A percentile compares a stretch with the other conserved stretches of the same genome.
These are phyloP conservation scores for Pyrrhoderma noxium DNA, from an alignment of 1,284 basidiomycete species.

Conservation along the genomic window DNA sequence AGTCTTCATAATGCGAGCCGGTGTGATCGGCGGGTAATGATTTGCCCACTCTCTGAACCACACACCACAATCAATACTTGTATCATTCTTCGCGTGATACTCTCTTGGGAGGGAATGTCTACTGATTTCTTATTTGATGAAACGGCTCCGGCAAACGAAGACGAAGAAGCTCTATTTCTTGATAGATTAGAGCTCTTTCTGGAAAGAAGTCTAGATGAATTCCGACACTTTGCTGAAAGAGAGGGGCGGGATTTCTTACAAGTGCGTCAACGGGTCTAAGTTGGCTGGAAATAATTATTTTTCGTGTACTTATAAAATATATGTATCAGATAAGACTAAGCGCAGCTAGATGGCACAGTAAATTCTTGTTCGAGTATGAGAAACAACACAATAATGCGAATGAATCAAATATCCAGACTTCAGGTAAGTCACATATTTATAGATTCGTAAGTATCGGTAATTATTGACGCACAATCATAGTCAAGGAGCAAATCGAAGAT, in stretches of 20 bases:
- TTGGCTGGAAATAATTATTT: not conserved
- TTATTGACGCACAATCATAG: not conserved
- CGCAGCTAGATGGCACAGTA: constrained; percentile 52
- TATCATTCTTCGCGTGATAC: no score
- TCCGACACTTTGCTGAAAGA: constrained; percentile 50
- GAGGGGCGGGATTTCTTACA: constrained; percentile 52
- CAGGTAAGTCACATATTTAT: no score
- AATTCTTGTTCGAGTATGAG: constrained; percentile 37
- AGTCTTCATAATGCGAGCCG: no score
- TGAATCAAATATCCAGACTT: no score
- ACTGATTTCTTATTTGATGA: not conserved
- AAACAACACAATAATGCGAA: not conserved
- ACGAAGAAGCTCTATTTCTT: constrained; percentile 43
- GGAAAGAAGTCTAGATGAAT: constrained; percentile 47
- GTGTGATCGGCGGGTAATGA: no score
- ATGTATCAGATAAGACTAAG: constrained; percentile 40
- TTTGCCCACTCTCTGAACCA: no score
- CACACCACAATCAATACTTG: no score
- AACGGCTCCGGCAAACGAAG: not conserved
- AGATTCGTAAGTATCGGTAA: no score
- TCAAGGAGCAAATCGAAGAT: constrained; percentile 32
- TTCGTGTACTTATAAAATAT: not conserved
- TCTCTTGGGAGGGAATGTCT: no score
- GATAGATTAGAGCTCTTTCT: constrained; percentile 56
- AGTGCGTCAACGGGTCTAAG: constrained; percentile 31